These are phyloP conservation scores for Alopecurus myosuroides DNA, from an alignment of 176 grass and related monocot species.

Conservation along the genomic window DNA sequence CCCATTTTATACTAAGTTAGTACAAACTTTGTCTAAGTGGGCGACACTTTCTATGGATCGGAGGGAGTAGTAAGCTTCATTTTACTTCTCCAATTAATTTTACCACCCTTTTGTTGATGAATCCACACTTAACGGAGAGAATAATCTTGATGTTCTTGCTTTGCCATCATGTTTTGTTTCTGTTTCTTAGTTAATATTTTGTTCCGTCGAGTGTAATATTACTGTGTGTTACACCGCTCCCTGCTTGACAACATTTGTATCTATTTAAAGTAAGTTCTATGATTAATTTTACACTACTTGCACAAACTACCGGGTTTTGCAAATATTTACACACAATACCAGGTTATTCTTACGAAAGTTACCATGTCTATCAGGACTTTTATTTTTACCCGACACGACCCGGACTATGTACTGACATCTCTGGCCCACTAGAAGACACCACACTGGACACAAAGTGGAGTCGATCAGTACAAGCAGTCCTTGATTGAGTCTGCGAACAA, in stretches of 20 bases:
- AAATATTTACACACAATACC: background rate
- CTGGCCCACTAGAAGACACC: background rate
- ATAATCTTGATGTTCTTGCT: background rate
- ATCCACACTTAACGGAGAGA: background rate
- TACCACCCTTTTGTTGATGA: background rate
- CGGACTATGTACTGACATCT: background rate
- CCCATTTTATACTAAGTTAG: too few relatives aligned
- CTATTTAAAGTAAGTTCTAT: background rate
- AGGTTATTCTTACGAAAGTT: background rate
- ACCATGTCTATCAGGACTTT: background rate
- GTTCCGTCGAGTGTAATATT: background rate
- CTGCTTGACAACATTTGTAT: background rate
- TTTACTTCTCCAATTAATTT: background rate
- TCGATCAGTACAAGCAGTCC: background rate
- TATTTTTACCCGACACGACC: background rate
- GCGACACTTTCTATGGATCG: too few relatives aligned
- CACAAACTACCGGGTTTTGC: background rate
- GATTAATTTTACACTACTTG: background rate
- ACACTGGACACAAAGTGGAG: background rate
- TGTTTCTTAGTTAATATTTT: background rate
- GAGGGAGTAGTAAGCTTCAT: background rate
- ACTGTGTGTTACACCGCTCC: background rate
- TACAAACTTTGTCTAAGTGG: too few relatives aligned
- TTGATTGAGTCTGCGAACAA: background rate
- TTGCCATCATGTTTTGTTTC: background rate